A percentile compares a stretch with the other conserved stretches of the same genome.
Conservation (phyloP, 2,329 filamentous ascomycete species). For the Aulographum hederae region DNA sequence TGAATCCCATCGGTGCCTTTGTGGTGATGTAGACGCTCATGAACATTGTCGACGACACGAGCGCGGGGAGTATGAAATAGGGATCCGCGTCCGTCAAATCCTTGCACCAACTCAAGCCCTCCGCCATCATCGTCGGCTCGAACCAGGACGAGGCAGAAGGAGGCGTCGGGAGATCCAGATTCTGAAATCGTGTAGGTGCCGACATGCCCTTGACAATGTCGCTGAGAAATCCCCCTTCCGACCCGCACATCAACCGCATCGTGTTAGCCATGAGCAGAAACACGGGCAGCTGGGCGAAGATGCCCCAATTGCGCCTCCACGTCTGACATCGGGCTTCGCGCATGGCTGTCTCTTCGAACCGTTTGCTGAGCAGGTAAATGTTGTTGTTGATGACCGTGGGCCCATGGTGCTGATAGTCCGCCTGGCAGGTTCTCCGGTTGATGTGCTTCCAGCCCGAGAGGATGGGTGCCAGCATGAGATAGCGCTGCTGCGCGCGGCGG, state of each 20-base stretch:
- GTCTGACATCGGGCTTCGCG: slow-evolving; percentile 7
- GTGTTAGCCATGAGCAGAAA: slow-evolving; percentile 19
- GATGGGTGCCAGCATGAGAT: slow-evolving; percentile 24
- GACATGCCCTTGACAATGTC: slow-evolving; percentile 1
- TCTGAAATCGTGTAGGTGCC: background rate
- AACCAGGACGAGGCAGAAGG: slow-evolving; percentile 1
- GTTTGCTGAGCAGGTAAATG: background rate
- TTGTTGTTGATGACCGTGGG: background rate
- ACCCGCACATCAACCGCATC: slow-evolving; percentile 16
- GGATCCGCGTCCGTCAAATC: slow-evolving; percentile 37
- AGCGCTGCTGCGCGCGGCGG: slow-evolving; percentile 20
- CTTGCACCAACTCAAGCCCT: slow-evolving; percentile 43
- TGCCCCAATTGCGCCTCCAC: slow-evolving; percentile 11
- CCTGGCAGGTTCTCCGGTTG: background rate
- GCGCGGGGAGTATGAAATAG: slow-evolving; percentile 27
- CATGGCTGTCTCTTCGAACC: slow-evolving; percentile 7
- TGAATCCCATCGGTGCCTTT: slow-evolving; percentile 5
- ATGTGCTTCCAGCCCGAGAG: slow-evolving; percentile 6
- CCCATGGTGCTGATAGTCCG: background rate
- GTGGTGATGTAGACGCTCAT: slow-evolving; percentile 21
- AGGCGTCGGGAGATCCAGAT: background rate
- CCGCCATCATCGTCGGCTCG: slow-evolving; percentile 32
- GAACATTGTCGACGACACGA: slow-evolving; percentile 30
- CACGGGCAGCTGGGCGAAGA: slow-evolving; percentile 14
- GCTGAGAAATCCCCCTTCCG: slow-evolving; percentile 12